phyloP scores from a whole-genome alignment of 2,329 filamentous ascomycete species.

The Nothophoma quercina region DNA sequence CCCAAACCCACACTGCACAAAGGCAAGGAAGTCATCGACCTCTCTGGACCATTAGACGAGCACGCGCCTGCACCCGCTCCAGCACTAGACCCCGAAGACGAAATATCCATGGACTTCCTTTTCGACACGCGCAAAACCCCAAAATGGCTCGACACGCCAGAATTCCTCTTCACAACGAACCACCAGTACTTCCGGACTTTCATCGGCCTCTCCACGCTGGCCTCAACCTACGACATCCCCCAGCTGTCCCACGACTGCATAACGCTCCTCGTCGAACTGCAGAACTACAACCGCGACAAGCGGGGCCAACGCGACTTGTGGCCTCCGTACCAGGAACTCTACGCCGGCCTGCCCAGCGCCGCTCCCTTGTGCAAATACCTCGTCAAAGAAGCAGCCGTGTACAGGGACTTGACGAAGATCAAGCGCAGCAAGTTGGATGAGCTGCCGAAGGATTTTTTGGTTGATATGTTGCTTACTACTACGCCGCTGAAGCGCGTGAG shows the following conservation, averaged over 20 bases:
- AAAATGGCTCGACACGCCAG: constrained; percentile 11
- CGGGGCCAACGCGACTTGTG: constrained; percentile 7
- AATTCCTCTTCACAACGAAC: constrained; percentile 20
- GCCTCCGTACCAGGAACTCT: constrained; percentile 14
- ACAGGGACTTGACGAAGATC: constrained; percentile 14
- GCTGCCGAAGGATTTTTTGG: constrained; percentile 18
- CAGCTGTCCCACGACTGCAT: constrained; percentile 20
- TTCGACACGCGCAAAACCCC: constrained; percentile 16
- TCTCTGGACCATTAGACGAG: background rate
- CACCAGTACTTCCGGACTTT: constrained; percentile 19
- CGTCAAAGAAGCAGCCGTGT: constrained; percentile 16
- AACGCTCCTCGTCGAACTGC: constrained; percentile 14
- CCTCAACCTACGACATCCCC: constrained; percentile 20
- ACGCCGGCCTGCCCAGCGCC: constrained; percentile 4
- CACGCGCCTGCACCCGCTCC: background rate
- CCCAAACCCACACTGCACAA: constrained; percentile 6
- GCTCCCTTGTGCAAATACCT: constrained; percentile 16
- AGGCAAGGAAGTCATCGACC: constrained; percentile 7
- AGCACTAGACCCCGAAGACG: constrained; percentile 2
- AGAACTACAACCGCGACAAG: constrained; percentile 19
- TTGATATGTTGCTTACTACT: constrained; percentile 20
- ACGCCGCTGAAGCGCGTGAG: constrained; percentile 14
- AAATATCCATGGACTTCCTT: constrained; percentile 9
- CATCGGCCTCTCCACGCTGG: constrained; percentile 24
- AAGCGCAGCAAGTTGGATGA: constrained; percentile 12